Conservation (phyloP, 2,329 filamentous ascomycete species). For the Aureobasidium pullulans region DNA sequence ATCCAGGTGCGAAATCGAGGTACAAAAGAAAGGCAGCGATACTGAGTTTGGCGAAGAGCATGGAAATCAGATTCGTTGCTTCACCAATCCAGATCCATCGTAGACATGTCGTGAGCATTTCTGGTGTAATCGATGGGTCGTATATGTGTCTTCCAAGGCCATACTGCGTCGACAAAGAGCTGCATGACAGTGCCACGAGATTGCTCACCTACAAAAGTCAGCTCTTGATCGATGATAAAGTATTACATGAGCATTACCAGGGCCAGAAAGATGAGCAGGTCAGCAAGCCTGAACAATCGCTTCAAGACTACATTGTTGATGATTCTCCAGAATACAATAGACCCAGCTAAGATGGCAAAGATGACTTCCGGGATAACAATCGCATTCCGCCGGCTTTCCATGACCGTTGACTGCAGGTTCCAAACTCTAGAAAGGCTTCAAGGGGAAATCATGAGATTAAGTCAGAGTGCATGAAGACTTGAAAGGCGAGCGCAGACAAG, state of each 20-base stretch:
- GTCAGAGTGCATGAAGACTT: neutral
- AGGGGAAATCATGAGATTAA: neutral
- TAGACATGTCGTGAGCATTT: neutral
- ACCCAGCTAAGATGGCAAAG: slow-evolving; percentile 10
- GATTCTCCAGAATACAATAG: slow-evolving; percentile 13
- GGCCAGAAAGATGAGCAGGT: slow-evolving; percentile 14
- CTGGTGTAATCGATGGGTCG: slow-evolving; percentile 10
- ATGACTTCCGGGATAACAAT: neutral
- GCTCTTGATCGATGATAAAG: neutral
- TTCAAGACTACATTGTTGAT: slow-evolving; percentile 12
- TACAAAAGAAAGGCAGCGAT: slow-evolving; percentile 15
- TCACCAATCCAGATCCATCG: slow-evolving; percentile 13
- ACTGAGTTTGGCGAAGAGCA: slow-evolving; percentile 17
- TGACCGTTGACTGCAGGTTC: neutral
- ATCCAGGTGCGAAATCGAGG: slow-evolving; percentile 15
- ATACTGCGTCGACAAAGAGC: slow-evolving; percentile 8
- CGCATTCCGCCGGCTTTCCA: slow-evolving; percentile 7
- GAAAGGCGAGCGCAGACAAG: neutral
- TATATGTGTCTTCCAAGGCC: slow-evolving; percentile 15
- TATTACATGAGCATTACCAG: neutral
- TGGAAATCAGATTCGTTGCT: slow-evolving; percentile 13
- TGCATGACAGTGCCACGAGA: slow-evolving; percentile 8
- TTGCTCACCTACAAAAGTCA: slow-evolving; percentile 10
- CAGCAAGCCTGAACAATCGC: slow-evolving; percentile 8
- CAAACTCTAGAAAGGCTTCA: neutral